Base-by-base conservation (phyloP, 768 basidiomycete genomes). In the Boletus tylopilopsis region DNA sequence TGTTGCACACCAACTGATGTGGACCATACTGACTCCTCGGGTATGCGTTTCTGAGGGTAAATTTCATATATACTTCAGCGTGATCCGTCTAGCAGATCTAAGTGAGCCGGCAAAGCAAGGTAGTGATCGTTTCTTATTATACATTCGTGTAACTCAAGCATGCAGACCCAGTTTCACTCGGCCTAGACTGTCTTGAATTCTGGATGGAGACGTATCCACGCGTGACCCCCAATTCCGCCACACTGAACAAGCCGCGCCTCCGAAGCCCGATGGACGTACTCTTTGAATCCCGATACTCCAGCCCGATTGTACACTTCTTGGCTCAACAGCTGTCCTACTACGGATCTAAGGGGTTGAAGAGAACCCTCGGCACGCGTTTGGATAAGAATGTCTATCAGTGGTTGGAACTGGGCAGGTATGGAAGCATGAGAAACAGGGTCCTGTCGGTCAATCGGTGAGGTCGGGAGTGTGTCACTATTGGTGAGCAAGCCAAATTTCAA, bases 251-350 rank as follows among this genome's bases (percentile, higher is more conserved):
- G 64, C 21, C 67, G 70, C 13, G 54, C 63, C 48, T 70, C 61
- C 33, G 65, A 62, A 12, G 79, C 79, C 46, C 70, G 51, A 9
- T 51, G 54, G 12, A 67, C 44, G 53, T 79, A 81, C 35, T 74
- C 68, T 16, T 63, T 63, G 53, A 79, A 77, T 22, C 59, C 70
- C 6, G 67, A 24, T 5, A 71, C 73, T 2, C 75, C 73, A 10
- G 73, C 76, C 29, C 59, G 59, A 57, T 60, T 56, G 45, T 77
- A 79, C 2, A 71, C 60, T 2, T 35, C 25, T 53, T 57, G 43
- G 59, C 64, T 29, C 11, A 81, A 53, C 25, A 61, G 56, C 23
- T 60, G 32, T 10, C 69, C 73, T 10, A 81, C 49, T 1, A 39
- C n/a, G 22, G 74, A 74, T 48, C 77, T 72, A 9, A 70, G 61